Base-by-base conservation (phyloP, 2,329 filamentous ascomycete genomes). In the Aspergillus fructus region DNA sequence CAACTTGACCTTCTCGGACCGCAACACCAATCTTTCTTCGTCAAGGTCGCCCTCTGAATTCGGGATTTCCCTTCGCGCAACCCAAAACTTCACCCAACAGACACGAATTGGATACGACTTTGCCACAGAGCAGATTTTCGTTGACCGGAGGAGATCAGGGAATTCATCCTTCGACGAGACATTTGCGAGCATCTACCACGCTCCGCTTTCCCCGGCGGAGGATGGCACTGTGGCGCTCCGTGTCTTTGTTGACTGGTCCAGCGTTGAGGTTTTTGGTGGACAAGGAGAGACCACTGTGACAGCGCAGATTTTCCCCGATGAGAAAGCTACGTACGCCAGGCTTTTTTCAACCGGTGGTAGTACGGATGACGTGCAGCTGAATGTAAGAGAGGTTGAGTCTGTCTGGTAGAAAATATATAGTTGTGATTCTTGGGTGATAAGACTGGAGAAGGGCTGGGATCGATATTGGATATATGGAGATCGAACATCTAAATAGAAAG, bases 91-190 rank as follows among this genome's bases (percentile, higher is more conserved):
- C 33, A 57, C 54, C 19, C 56, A 68, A 40, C 61, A 67, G 40
- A 68, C 67, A 6, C 62, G 53, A 7, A 49, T 71, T n/a, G 69
- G 68, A 13, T 71, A 71, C 23, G 60, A 71, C 48, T 69, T 71
- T 42, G 13, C 37, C 8, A 62, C 43, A 8, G 53, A 64, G 27
- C 42, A 65, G 37, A 34, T 69, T 4, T 70, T 67, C 23, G 49
- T 71, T 8, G 66, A 71, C 52, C 62, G 68, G 2, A 60, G 41
- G 3, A 30, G 58, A 15, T 69, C 66, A 3, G 64, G 66, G 19
- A 60, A 63, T 54, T 42, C 57, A 34, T 60, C 60, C 3, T 67
- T 68, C 30, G 66, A 68, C n/a, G 37, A 47, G 4, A 67, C 66
- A 1, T 69, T 67, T 39, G 56, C 63, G 17, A 62, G 53, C 24